A percentile compares a stretch with the other conserved stretches of the same genome.
These are phyloP conservation scores for Diaporthe sp. DNA, from an alignment of 2,329 filamentous ascomycete species.

Conservation along the genomic window DNA sequence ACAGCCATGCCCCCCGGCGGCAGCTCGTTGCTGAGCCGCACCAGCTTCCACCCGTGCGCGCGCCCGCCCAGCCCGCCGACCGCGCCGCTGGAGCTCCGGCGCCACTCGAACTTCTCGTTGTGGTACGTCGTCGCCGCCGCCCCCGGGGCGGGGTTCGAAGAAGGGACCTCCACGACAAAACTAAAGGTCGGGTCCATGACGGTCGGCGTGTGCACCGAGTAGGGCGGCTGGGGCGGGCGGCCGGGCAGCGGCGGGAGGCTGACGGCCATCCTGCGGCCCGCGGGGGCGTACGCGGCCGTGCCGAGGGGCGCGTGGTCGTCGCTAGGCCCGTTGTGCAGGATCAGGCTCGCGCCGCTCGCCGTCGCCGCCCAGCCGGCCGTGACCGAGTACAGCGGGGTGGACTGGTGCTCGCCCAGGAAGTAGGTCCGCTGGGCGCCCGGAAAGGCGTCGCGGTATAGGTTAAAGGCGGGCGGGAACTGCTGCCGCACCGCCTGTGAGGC, in stretches of 20 bases:
- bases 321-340: conserved; percentile 53
- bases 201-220: conserved; percentile 36
- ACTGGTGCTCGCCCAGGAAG: conserved; percentile 50
- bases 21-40: conserved; percentile 49
- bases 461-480: conserved; percentile 51
- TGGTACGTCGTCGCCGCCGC: conserved; percentile 34
- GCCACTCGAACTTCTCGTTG: conserved; percentile 59
- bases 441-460: conserved; percentile 48
- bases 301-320: conserved; percentile 49
- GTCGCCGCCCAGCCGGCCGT: conserved; percentile 44
- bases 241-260: conserved; percentile 48
- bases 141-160: neutral
- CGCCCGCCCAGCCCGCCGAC: conserved; percentile 50
- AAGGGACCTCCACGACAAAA: conserved; percentile 53
- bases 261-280: conserved; percentile 44
- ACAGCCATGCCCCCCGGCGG: conserved; percentile 39
- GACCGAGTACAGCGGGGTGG: conserved; percentile 51
- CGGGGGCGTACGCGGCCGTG: conserved; percentile 42
- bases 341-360: conserved; percentile 48
- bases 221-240: conserved; percentile 36
- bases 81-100: conserved; percentile 52
- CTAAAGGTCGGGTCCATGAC: conserved; percentile 4
- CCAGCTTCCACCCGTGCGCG: conserved; percentile 57
- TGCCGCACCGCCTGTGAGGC: conserved; percentile 37
- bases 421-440: conserved; percentile 39